Base-by-base conservation (phyloP, 768 basidiomycete genomes). In the Tylopilus intermedius region DNA sequence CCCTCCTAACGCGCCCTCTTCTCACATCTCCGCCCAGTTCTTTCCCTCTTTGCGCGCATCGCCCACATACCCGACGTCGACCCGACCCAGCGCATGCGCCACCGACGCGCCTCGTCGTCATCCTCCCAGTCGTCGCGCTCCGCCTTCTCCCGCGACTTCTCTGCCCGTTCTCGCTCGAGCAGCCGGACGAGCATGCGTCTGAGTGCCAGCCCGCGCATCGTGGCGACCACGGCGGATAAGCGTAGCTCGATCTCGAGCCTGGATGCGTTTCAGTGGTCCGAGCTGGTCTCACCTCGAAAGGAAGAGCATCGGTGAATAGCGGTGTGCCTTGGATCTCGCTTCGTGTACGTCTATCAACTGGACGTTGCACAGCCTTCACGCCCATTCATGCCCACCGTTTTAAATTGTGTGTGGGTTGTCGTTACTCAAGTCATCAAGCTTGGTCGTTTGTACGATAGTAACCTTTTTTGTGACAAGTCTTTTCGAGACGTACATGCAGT, bases 11-110 rank as follows among this genome's bases (percentile, higher is more conserved):
- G 8, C 29, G 18, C 29, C 22, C 45, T 14, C 22, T n/a, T 22
- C 39, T 51, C 14, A 30, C 22, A 24, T 5, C 41, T 47, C 47
- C 40, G 45, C 33, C 54, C 89, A 33, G 89, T 90, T 45, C 79
- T 92, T 26, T 88, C 88, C 3, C 71, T 88, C 26, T 92, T 92
- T 63, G 90, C 88, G 0, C 83, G 78, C 43, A 67, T 86, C 40
- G 88, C 86, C 47, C 83, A 86, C 55, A 77, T 92, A 33, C 74
- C 82, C 2, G 78, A 86, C 57, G 78, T 91, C 33, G 89, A 92
- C 62, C 90, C 90, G 15, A 81, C 81, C 2, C 79, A 78, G 46
- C 88, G 88, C 77, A 85, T 85, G 65, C 83, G 87, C 39, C 88
- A 88, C 62, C 83, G 90, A 2, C 81, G 88, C 21, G 84, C 86